phyloP scores from a whole-genome alignment of 2,329 filamentous ascomycete species.

The Talaromyces sp. region DNA sequence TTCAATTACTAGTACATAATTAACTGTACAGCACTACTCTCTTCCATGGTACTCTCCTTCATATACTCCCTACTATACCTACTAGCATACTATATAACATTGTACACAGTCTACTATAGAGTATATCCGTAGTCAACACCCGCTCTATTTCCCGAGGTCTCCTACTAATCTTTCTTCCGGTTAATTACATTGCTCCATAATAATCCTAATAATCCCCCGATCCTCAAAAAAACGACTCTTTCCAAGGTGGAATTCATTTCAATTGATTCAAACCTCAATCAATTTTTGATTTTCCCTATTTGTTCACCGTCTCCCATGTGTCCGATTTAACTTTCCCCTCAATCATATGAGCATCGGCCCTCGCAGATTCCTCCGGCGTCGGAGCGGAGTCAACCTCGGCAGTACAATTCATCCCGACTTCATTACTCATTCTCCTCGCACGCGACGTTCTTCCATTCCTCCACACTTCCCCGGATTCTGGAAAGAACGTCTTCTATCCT shows the following conservation, averaged over 20 bases:
- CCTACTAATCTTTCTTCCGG: no score
- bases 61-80: no score
- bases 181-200: no score
- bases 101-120: not conserved
- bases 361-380: conserved; percentile 23
- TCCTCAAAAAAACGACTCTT: no score
- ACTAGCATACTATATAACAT: no score
- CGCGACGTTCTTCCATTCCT: conserved; percentile 13
- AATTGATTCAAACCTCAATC: no score
- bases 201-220: not conserved
- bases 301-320: not conserved
- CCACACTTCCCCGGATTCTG: conserved; percentile 5
- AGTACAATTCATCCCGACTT: conserved; percentile 23
- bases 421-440: conserved; percentile 12
- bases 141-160: not conserved
- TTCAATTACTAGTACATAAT: no score
- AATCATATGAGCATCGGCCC: conserved; percentile 10
- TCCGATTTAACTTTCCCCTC: not conserved
- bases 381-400: conserved; percentile 33
- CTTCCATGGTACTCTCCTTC: no score
- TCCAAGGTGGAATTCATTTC: no score
- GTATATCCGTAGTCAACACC: not conserved
- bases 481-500: not conserved
- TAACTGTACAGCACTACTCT: no score
- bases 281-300: no score